Evolutionary conservation across 257 asterid genomes (phyloP).

Genomic region (Capsicum baccatum): DNA sequence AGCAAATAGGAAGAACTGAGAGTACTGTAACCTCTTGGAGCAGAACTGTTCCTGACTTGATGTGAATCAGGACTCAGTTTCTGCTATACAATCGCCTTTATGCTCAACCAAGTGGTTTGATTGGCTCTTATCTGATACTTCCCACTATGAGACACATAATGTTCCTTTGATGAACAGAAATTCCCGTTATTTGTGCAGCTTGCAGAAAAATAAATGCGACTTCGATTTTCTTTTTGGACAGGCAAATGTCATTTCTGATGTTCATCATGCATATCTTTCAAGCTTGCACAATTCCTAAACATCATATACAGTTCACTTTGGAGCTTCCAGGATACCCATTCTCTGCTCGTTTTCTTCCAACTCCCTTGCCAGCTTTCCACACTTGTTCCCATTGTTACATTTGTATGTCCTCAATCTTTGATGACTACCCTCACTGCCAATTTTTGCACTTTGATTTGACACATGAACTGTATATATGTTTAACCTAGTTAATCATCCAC

Average conservation of each 20-base stretch:
- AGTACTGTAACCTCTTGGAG: neutral
- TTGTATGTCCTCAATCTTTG: too few relatives aligned
- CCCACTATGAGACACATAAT: neutral
- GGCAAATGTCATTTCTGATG: neutral
- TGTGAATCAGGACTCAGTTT: neutral
- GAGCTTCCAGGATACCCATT: too few relatives aligned
- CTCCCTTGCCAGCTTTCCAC: too few relatives aligned
- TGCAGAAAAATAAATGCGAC: neutral
- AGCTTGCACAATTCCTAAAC: neutral
- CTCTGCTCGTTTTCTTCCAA: too few relatives aligned
- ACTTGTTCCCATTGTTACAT: too few relatives aligned
- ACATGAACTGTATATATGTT: too few relatives aligned
- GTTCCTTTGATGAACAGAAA: neutral
- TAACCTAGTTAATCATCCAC: too few relatives aligned
- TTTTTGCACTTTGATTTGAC: too few relatives aligned
- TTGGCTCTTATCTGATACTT: neutral
- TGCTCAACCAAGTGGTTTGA: neutral
- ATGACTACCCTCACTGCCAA: too few relatives aligned
- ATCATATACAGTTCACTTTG: neutral
- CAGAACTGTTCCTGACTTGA: slow-evolving; percentile 1
- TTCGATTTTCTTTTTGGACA: neutral
- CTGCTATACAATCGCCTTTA: neutral
- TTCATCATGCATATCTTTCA: neutral
- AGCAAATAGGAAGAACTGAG: neutral
- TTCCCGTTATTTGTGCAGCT: neutral